A percentile compares a stretch with the other conserved stretches of the same genome.
Evolutionary conservation across 83 land plant genomes (phyloP).

Genomic region (Isoetes engelmannii): DNA sequence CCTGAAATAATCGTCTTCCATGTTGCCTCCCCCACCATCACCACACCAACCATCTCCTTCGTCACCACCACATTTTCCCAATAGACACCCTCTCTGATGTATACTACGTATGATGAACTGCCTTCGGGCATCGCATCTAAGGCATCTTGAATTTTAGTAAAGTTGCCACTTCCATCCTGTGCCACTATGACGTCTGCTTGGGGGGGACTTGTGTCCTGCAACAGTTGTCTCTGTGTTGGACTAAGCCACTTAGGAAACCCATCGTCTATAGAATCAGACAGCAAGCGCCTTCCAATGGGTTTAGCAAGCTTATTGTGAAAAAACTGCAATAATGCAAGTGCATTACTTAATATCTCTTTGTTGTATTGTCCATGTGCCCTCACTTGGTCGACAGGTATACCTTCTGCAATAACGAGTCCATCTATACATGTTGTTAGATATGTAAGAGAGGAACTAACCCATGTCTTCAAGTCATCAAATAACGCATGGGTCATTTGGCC

Average conservation of each 20-base stretch:
- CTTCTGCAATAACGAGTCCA: background rate
- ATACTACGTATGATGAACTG: background rate
- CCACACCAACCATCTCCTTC: background rate
- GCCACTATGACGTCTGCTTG: background rate
- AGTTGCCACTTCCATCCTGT: slow-evolving; percentile 8
- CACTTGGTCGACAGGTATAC: background rate
- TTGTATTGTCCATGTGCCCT: background rate
- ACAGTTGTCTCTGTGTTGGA: background rate
- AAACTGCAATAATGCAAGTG: background rate
- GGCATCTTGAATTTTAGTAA: background rate
- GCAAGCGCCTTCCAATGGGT: background rate
- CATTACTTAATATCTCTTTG: background rate
- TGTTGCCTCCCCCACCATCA: background rate
- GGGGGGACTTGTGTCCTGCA: background rate
- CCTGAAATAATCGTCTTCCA: slow-evolving; percentile 1
- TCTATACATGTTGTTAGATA: background rate
- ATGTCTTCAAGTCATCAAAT: background rate
- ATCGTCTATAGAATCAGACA: background rate
- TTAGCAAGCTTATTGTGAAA: background rate
- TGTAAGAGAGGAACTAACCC: slow-evolving; percentile 7
- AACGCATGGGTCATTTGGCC: background rate
- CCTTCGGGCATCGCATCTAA: slow-evolving; percentile 4
- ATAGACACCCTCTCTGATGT: slow-evolving; percentile 1
- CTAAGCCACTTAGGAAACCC: background rate
- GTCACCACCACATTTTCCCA: background rate